phyloP scores from a whole-genome alignment of 192 early-diverging fungal species.

The Cetraspora pellucida region DNA sequence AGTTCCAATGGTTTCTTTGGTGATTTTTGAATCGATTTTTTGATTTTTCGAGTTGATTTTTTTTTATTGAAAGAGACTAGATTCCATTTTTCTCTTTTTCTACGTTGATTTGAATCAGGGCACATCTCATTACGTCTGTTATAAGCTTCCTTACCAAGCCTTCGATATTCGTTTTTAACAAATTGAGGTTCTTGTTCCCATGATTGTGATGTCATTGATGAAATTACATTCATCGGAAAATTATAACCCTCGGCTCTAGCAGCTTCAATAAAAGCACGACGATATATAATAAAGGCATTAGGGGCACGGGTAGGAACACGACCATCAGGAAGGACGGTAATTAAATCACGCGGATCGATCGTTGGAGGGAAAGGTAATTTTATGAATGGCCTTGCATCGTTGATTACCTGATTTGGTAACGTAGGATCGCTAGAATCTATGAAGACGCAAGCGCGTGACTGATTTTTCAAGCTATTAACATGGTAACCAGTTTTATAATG shows the following conservation, averaged over 20 bases:
- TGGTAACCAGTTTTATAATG: neutral
- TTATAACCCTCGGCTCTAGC: constrained; percentile 12
- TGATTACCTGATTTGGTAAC: neutral
- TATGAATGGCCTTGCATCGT: neutral
- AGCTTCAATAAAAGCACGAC: neutral
- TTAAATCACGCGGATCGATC: neutral
- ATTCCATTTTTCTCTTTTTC: neutral
- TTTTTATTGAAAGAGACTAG: neutral
- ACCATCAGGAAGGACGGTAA: neutral
- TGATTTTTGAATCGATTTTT: neutral
- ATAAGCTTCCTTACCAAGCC: constrained; percentile 11
- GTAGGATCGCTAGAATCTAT: neutral
- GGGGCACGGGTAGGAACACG: neutral
- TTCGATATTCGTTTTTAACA: constrained; percentile 18
- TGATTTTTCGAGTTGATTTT: neutral
- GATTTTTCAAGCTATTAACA: neutral
- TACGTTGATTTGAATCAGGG: constrained; percentile 3
- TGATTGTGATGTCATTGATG: constrained; percentile 13
- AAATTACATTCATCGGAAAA: constrained; percentile 18
- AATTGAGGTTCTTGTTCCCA: constrained; percentile 4
- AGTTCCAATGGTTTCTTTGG: neutral
- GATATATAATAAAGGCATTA: constrained; percentile 21
- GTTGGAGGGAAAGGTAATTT: neutral
- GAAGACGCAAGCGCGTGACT: neutral
- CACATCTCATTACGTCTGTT: neutral